Base-by-base conservation (phyloP, 345 rosid species). In the Bretschneidera sinensis region DNA sequence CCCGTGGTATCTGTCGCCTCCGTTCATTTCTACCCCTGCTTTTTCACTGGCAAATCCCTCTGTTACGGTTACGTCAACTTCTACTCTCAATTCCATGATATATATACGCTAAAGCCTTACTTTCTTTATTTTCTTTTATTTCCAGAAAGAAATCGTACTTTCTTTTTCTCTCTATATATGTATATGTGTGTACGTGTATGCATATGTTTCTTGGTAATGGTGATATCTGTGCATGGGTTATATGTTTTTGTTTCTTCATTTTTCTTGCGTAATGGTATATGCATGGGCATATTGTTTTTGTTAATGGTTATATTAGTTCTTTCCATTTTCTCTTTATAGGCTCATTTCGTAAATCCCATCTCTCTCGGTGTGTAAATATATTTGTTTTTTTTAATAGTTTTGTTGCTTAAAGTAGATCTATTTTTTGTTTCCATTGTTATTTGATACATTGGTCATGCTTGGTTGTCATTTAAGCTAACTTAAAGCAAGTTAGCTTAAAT, bases 21-120 rank as follows among this genome's bases (percentile, higher is more conserved):
- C 55, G 66, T 74, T 21, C 85, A 81, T 53, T 60, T 85, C 59
- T 87, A 96, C 71, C 79, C 79, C 19, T 74, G 79, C 71, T 24
- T 73, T 0, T 43, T 48, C 57, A 72, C 90, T 50, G 75, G 76
- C 6, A 71, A 72, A 56, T 85, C 95, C 9, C 74, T 83, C 63
- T 49, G 92, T 20, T 88, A 85, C 54, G 86, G 71, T 56, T 87
- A 87, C 72, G 69, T 90, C 78, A 90, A 83, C 87, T 87, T 80
- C 75, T 69, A 63, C 22, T 64, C 79, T 24, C 65, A 56, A 34
- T 19, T 17, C 13, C 71, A 56, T 22, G 88, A 92, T 87, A 75
- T 54, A n/a, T n/a, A n/a, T 17, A 21, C 17, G 18, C 1, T 14
- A n/a, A 21, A 10, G 54, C 21, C 17, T 24, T 21, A 21, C 22